phyloP scores from a whole-genome alignment of 495 filamentous ascomycete species.

The Penicillium mononematosum region DNA sequence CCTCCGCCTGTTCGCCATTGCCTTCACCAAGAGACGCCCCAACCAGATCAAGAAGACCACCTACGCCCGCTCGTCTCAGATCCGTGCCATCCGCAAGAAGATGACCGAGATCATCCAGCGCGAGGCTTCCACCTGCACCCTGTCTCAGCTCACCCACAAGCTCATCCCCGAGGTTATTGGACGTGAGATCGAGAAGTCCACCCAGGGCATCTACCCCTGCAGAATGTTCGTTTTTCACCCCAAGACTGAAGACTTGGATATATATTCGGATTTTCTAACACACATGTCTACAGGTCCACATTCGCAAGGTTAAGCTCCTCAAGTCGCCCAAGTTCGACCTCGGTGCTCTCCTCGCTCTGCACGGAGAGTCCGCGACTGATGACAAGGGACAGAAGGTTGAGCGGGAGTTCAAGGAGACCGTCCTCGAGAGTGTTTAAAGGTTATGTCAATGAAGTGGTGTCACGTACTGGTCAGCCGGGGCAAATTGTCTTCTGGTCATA shows the following conservation, averaged over 20 bases:
- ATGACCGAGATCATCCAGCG: slow-evolving; percentile 98
- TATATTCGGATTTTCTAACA: slow-evolving; percentile 31
- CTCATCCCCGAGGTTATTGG: slow-evolving; percentile 99
- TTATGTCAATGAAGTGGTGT: slow-evolving; percentile 26
- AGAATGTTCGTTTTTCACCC: slow-evolving; percentile 69
- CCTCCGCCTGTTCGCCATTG: slow-evolving; percentile 94
- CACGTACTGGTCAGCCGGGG: slow-evolving; percentile 31
- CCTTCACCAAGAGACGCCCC: slow-evolving; percentile 96
- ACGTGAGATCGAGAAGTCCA: slow-evolving; percentile 98
- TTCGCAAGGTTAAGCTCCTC: slow-evolving; percentile 99
- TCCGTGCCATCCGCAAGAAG: slow-evolving; percentile 96
- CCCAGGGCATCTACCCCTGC: slow-evolving; percentile 98
- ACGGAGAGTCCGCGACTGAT: slow-evolving; percentile 95
- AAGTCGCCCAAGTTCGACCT: slow-evolving; percentile 99
- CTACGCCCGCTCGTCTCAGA: slow-evolving; percentile 93
- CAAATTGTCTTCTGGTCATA: slow-evolving; percentile 32
- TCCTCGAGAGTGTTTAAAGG: slow-evolving; percentile 85
- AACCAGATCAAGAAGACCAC: slow-evolving; percentile 99
- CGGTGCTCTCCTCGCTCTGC: slow-evolving; percentile 86
- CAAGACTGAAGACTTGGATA: neutral
- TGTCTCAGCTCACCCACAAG: slow-evolving; percentile 94
- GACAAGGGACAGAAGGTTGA: slow-evolving; percentile 98
- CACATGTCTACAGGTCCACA: slow-evolving; percentile 72
- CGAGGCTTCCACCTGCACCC: slow-evolving; percentile 88
- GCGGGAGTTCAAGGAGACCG: slow-evolving; percentile 97